Conservation (phyloP, 2,329 filamentous ascomycete species). For the Metarhizium guizhouense region DNA sequence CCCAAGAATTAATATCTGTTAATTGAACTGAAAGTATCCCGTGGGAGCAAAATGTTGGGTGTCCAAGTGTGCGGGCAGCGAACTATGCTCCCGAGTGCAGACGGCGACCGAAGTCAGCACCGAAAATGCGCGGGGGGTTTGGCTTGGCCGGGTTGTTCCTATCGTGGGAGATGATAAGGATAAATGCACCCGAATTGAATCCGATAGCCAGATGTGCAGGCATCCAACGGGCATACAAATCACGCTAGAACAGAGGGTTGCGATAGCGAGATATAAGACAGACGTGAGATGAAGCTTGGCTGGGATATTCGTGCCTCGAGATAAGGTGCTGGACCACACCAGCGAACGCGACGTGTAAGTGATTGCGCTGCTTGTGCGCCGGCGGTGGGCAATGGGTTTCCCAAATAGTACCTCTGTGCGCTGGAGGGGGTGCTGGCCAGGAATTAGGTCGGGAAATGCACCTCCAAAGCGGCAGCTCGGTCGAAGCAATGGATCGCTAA, state of each 20-base stretch:
- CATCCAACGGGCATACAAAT: background rate
- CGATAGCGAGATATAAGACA: background rate
- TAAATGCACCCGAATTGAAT: background rate
- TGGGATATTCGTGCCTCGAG: background rate
- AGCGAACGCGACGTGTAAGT: constrained; percentile 1
- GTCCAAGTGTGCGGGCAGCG: constrained; percentile 1
- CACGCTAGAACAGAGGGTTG: background rate
- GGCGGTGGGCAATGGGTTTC: background rate
- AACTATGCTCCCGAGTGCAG: background rate
- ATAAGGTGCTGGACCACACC: background rate
- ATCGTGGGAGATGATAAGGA: background rate
- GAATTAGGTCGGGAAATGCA: background rate
- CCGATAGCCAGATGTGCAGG: background rate
- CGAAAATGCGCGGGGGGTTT: background rate
- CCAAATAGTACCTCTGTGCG: background rate
- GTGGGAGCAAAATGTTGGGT: constrained; percentile 4
- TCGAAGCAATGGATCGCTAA: background rate
- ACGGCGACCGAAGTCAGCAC: background rate
- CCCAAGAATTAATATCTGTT: background rate
- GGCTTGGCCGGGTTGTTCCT: background rate
- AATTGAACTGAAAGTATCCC: background rate
- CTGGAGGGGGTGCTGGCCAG: background rate
- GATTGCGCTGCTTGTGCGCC: background rate
- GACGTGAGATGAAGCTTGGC: background rate
- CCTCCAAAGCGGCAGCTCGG: background rate